phyloP scores from a whole-genome alignment of 352 stramenopile species.

The Phytophthora cajani region DNA sequence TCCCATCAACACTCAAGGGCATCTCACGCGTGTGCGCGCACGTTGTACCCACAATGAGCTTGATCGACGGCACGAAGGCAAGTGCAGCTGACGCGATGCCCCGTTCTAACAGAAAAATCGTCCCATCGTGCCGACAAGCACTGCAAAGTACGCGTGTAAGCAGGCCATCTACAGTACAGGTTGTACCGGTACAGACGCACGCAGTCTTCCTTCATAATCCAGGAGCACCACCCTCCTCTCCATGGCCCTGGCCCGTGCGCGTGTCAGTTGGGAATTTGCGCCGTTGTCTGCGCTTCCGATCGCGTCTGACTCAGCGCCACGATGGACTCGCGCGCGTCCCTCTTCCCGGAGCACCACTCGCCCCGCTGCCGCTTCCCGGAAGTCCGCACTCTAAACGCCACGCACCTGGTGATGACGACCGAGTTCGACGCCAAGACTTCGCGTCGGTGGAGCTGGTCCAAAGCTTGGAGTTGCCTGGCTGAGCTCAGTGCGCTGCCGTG shows the following conservation, averaged over 20 bases:
- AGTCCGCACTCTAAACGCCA: neutral
- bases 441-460: neutral
- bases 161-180: no score
- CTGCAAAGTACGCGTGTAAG: no score
- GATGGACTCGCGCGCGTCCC: neutral
- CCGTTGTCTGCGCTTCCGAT: neutral
- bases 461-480: neutral
- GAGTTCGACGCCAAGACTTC: neutral
- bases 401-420: neutral
- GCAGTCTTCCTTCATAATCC: no score
- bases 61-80: no score
- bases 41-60: no score
- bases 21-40: no score
- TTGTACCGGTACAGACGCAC: no score
- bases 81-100: no score
- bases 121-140: no score
- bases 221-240: neutral
- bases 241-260: neutral
- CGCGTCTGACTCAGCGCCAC: neutral
- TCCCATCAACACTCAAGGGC: no score
- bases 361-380: neutral
- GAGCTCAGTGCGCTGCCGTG: slow-evolving; percentile 7
- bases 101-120: no score
- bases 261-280: neutral
- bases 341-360: neutral